Evolutionary conservation across 805 yeast species (phyloP), one percentile per base, ranked within the genome.

Genomic region (Kuraishia capsulata): DNA sequence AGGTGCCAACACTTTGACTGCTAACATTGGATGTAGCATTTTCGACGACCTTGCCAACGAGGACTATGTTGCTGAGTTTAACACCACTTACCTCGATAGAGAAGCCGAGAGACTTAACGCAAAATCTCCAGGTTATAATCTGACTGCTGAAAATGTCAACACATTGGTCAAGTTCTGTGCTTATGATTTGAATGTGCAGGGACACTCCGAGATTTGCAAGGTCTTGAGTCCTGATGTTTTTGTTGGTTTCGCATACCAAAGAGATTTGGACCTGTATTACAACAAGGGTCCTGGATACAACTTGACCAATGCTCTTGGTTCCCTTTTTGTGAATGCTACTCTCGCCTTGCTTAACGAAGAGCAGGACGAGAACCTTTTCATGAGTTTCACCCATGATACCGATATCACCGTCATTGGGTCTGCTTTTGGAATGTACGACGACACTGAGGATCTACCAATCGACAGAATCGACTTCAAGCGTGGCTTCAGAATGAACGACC

Each of bases 361-460:
- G 54, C 38, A 25, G 40, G 36, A 36, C 38, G 40, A 44, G 49
- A 11, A 50, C 36, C 63, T 82, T 35, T 79, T 80, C 66, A 65
- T 82, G 46, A 81, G 77, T 46, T 80, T 84, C 62, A 67, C 85
- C 13, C 95, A 86, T 51, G 95, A 86, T 53, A 71, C 81, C 29
- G 81, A 80, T 44, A 57, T 84, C 31, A 64, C 76, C 44, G 63
- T 78, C 31, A 77, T 69, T 47, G 61, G 79, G 48, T 63, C 84
- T 21, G 83, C 90, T 2, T 57, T 83, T 35, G 88, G 86, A 5
- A 53, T 83, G 44, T 43, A 69, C 41, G 61, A 64, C 44, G 64
- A 72, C 16, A 56, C 50, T 26, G 40, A 48, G 3, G 61, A 64
- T 30, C 63, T 76, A 30, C 68, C 78, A 3, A 53, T 69, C 4